Base-by-base conservation (phyloP, 202 grass and related monocot genomes). In the Setaria viridis region DNA sequence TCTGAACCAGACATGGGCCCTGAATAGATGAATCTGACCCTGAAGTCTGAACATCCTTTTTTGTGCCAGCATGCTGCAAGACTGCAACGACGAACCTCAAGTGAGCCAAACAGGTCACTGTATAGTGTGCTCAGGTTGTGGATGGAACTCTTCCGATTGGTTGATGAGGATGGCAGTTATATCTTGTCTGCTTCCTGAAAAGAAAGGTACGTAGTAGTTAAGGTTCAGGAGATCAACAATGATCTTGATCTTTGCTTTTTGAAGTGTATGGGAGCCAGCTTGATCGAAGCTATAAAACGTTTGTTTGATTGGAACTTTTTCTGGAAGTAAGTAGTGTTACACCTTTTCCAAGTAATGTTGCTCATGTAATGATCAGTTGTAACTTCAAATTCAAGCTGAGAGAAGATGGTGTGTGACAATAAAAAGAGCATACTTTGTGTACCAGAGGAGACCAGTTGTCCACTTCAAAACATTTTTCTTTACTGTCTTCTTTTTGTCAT, bases 11-110 rank as follows among this genome's bases (percentile, higher is more conserved):
- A 78, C 64, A 71, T 32, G 65, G 37, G 11, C 20, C 55, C 65
- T 74, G 14, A 55, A 21, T 51, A 71, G 45, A 12, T 72, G 56
- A 33, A 83, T 62, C 71, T 82, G 71, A 82, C 4, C 10, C n/a
- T 82, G 51, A 53, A 82, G 4, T 62, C 43, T 69, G 60, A 85
- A 41, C 51, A 68, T 16, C 50, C 70, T 69, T 76, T 76, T 89
- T 25, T 85, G 77, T 76, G 29, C 32, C 9, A 85, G 43, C 70
- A 89, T 64, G 66, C 17, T 69, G 66, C 60, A 63, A 63, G 4
- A 33, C 17, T 43, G 35, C 68, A 53, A 58, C 39, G 39, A 41
- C 11, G 1, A 20, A 57, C 34, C 32, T 75, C 32, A 59, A 63
- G 4, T 64, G 70, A 53, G 34, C 66, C 41, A 72, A 30, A 32